Evolutionary conservation across 2,329 filamentous ascomycete genomes (phyloP), one percentile per base, ranked within the genome.

Genomic region (Aspergillus sp.): DNA sequence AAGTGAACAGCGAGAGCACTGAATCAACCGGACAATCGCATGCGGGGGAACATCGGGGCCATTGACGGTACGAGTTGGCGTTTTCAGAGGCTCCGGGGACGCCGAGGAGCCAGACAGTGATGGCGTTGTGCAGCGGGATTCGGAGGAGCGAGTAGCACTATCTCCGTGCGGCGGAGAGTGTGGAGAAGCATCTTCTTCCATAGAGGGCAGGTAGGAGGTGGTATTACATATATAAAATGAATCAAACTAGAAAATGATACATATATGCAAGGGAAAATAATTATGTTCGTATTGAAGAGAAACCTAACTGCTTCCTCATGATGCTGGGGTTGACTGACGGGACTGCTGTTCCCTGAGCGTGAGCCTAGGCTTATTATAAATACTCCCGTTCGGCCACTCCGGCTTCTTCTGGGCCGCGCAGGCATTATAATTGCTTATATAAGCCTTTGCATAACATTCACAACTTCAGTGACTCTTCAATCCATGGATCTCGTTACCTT

Each of bases 1-100:
- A 44, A 78, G 79, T 3, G 87, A 90, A 73, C 93, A 96, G 61
- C 83, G 77, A 11, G 82, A 82, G 71, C 93, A 97, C 75, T 96
- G 91, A 53, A 95, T 82, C 41, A 95, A 78, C 44, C 87, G 87
- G 60, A 96, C 81, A 54, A 92, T 79, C 57, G 83, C 78, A 62
- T 89, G 82, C 17, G 85, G 57, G 5, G 51, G 40, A 22, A 39
- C 8, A 41, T 12, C 15, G 8, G 27, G 13, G 4, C 9, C 33
- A 17, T 44, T 11, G n/a, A 39, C 42, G 5, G 12, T 22, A 22
- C 9, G 41, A 11, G 20, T 24, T 37, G 30, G 27, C 9, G 27
- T 11, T 30, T 3, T 30, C 27, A 11, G 30, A 17, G 17, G n/a
- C n/a, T 22, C 13, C n/a, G n/a, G 19, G 8, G 11, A 33, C 20